Percentiles rank a stretch among this genome's conserved stretches.
Evolutionary conservation across 495 filamentous ascomycete species (phyloP).

Genomic region (Cercophora scortea): DNA sequence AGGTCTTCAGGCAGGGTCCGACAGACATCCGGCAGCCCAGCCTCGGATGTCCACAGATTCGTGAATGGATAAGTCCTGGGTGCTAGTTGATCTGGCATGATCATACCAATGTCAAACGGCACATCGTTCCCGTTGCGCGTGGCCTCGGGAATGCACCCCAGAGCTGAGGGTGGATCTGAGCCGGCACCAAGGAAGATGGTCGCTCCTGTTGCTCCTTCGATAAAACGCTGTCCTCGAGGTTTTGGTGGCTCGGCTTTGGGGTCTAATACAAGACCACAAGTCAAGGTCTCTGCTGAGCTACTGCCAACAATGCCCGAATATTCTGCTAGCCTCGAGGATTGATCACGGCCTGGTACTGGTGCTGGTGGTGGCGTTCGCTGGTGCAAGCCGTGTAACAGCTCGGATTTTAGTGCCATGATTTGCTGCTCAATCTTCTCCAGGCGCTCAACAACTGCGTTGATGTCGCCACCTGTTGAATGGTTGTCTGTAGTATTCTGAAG

Average conservation of each 20-base stretch:
- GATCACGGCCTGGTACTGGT: background rate
- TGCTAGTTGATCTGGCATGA: background rate
- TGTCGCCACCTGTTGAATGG: too few species aligned
- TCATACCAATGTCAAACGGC: background rate
- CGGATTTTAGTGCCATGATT: background rate
- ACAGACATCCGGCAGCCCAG: background rate
- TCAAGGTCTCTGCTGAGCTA: too few species aligned
- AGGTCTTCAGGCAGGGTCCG: background rate
- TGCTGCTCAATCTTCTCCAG: background rate
- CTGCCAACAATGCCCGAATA: too few species aligned
- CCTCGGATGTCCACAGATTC: background rate
- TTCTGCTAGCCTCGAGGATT: too few species aligned
- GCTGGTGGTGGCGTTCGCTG: background rate
- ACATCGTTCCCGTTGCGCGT: background rate
- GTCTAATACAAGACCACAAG: too few species aligned
- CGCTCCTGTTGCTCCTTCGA: background rate
- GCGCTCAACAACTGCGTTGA: background rate
- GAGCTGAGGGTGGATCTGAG: background rate
- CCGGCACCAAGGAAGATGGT: background rate
- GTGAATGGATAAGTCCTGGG: conserved; percentile 1
- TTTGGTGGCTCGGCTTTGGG: background rate
- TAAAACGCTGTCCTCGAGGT: background rate
- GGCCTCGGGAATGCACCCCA: background rate
- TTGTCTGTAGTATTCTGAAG: background rate
- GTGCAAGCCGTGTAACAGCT: background rate